Conservation (phyloP, 176 grass and related monocot species). For the Oryza brachyantha region DNA sequence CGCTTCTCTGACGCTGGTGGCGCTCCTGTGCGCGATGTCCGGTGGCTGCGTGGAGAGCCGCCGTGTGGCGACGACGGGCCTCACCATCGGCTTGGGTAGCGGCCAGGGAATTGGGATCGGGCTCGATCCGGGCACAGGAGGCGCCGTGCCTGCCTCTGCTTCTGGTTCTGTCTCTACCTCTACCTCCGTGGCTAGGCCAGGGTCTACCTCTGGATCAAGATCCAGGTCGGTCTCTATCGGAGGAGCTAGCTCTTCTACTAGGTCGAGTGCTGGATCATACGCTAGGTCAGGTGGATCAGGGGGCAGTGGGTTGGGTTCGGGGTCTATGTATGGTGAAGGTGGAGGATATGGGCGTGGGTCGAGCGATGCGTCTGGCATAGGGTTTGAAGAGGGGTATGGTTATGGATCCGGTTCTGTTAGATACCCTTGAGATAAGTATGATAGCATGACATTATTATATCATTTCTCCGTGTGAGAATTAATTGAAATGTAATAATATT, state of each 20-base stretch:
- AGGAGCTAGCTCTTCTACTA: constrained; percentile 43
- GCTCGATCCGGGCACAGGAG: constrained; percentile 14
- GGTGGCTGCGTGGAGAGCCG: constrained; percentile 22
- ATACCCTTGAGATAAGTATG: neutral
- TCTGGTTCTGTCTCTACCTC: constrained; percentile 32
- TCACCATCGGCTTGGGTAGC: constrained; percentile 21
- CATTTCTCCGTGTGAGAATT: neutral
- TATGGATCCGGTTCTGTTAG: constrained; percentile 3
- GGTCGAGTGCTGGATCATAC: constrained; percentile 34
- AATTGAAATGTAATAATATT: neutral
- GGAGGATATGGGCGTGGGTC: neutral
- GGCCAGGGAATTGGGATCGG: constrained; percentile 23
- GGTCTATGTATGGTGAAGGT: constrained; percentile 24
- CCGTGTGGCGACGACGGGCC: constrained; percentile 40
- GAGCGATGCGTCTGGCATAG: no score
- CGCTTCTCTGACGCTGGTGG: constrained; percentile 21
- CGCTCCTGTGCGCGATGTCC: neutral
- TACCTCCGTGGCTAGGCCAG: constrained; percentile 6
- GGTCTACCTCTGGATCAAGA: constrained; percentile 31
- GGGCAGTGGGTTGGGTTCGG: constrained; percentile 5
- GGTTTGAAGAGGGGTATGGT: constrained; percentile 26
- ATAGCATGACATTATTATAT: neutral
- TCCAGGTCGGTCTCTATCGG: constrained; percentile 30
- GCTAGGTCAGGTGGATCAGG: constrained; percentile 21
- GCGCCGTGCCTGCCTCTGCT: constrained; percentile 26